phyloP scores from a whole-genome alignment of 2,329 filamentous ascomycete genomes.

The Talaromyces rugulosus region DNA sequence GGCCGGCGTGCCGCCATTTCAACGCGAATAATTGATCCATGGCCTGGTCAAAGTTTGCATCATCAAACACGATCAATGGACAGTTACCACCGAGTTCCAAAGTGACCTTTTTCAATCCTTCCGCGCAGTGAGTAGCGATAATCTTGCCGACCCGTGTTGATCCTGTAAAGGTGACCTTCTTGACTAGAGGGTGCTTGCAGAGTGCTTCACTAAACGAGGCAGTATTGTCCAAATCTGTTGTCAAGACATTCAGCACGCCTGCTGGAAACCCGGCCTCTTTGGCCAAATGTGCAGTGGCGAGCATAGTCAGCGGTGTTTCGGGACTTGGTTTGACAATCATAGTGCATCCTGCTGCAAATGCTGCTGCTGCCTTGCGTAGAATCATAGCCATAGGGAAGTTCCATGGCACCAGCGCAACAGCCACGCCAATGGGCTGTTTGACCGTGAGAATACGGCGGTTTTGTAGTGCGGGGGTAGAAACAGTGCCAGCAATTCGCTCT shows the following conservation, averaged over 20 bases:
- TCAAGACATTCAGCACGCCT: slow-evolving; percentile 32
- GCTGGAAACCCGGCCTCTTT: slow-evolving; percentile 32
- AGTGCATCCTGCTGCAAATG: slow-evolving; percentile 36
- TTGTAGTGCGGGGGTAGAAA: slow-evolving; percentile 64
- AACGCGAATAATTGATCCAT: slow-evolving; percentile 25
- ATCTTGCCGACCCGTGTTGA: slow-evolving; percentile 32
- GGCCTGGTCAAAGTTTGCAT: slow-evolving; percentile 35
- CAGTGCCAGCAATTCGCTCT: slow-evolving; percentile 68
- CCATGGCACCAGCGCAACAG: slow-evolving; percentile 81
- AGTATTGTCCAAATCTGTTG: slow-evolving; percentile 27
- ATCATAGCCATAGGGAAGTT: slow-evolving; percentile 82
- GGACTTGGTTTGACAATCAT: slow-evolving; percentile 35
- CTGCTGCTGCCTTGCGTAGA: slow-evolving; percentile 30
- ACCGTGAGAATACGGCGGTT: slow-evolving; percentile 69
- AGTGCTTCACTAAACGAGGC: slow-evolving; percentile 27
- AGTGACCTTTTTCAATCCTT: slow-evolving; percentile 39
- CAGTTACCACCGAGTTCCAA: slow-evolving; percentile 45
- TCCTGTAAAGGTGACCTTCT: slow-evolving; percentile 33
- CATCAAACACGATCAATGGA: slow-evolving; percentile 39
- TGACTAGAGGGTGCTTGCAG: slow-evolving; percentile 26
- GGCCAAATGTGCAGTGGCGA: slow-evolving; percentile 29
- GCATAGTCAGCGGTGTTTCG: slow-evolving; percentile 31
- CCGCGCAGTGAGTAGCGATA: slow-evolving; percentile 28
- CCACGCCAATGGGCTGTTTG: slow-evolving; percentile 81
- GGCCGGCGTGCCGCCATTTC: slow-evolving; percentile 33